Base-by-base conservation (phyloP, 257 asterid genomes). In the Rehmannia glutinosa region DNA sequence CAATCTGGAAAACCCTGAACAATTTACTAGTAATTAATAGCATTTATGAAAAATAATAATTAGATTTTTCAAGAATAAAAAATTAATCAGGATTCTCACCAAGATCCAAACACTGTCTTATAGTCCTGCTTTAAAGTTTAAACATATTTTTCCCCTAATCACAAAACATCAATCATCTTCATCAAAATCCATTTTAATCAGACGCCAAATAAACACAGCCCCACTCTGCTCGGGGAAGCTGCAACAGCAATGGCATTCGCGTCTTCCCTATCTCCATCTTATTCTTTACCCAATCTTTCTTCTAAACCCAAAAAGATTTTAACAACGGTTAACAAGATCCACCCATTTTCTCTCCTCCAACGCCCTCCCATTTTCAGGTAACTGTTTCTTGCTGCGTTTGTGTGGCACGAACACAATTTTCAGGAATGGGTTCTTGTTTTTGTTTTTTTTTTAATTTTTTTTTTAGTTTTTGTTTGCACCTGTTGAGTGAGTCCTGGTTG, bases 201-300 rank as follows among this genome's bases (percentile, higher is more conserved):
- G 77, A 77, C 77, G 77, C 73, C 71, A 60, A 32, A 57, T 21
- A 28, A 8, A 43, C 72, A 16, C 58, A 6, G 24, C 1, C 25
- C 1, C 47, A 23, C 11, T 38, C 70, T 63, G 59, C 38, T 2
- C 33, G 2, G 63, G 28, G 63, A 60, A 46, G 59, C 71, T 32
- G 75, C 68, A 53, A 13, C 64, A 39, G 62, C 72, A 81, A 86
- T 86, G 92, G 87, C 86, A 47, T 71, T 81, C 54, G 67, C 89
- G 1, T 78, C 84, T 72, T 72, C 85, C 50, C 30, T 83, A 5
- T 55, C 75, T 47, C 73, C 85, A 4, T 68, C 83, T 2, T 77
- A 17, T 51, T 64, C 74, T 35, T 9, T 80, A 13, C 77, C 64
- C 16, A 69, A 63, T 69, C 68, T 73, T 11, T 63, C 77, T 59